Evolutionary conservation across 768 basidiomycete genomes (phyloP).

Genomic region (Leccinum pellstonianum): DNA sequence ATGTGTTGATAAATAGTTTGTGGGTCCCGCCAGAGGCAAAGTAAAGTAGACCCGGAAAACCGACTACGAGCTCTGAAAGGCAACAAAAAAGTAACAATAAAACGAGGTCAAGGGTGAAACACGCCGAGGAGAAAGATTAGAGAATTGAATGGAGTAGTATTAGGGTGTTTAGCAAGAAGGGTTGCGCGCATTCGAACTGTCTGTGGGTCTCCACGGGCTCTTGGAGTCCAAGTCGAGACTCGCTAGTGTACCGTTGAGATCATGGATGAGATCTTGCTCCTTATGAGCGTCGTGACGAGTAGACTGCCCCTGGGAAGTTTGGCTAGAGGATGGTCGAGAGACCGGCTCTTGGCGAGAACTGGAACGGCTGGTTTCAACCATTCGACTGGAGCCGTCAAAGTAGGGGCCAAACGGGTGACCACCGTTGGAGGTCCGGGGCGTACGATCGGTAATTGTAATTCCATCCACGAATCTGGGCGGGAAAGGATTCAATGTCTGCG

Average conservation of each 20-base stretch:
- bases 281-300: conserved; percentile 27
- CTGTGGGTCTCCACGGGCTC: conserved; percentile 33
- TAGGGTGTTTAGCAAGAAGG: conserved; percentile 18
- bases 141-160: conserved; percentile 5
- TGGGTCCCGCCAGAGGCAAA: conserved; percentile 19
- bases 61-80: conserved; percentile 16
- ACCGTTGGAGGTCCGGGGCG: conserved; percentile 43
- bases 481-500: conserved; percentile 51
- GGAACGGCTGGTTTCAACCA: conserved; percentile 41
- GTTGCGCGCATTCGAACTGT: conserved; percentile 21
- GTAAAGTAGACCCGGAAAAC: conserved; percentile 19
- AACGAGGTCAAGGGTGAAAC: conserved; percentile 22
- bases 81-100: conserved; percentile 17
- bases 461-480: conserved; percentile 52
- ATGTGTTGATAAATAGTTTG: conserved; percentile 28
- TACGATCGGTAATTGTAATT: conserved; percentile 34
- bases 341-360: conserved; percentile 48
- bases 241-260: conserved; percentile 75
- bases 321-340: conserved; percentile 55
- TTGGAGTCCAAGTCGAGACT: conserved; percentile 63
- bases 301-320: conserved; percentile 29
- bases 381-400: conserved; percentile 41
- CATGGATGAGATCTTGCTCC: conserved; percentile 57
- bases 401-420: conserved; percentile 46
- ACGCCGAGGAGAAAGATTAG: conserved; percentile 15